Conservation (phyloP, 225 moss, liverwort and hornwort genomes). For the Pseudoscleropodium purum region DNA sequence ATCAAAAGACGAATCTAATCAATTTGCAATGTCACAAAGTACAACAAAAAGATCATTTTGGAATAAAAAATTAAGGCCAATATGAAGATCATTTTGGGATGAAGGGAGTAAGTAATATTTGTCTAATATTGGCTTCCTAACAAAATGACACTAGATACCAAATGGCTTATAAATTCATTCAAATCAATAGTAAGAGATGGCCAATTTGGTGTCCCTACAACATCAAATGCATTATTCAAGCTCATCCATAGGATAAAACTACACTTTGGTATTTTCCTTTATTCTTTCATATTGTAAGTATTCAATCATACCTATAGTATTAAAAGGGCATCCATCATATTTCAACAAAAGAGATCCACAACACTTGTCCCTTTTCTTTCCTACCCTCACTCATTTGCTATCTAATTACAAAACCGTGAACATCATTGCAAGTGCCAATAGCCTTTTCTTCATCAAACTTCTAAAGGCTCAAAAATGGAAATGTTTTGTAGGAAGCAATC, state of each 20-base stretch:
- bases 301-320: background rate
- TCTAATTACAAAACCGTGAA: background rate
- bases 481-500: fast-evolving
- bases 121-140: background rate
- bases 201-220: background rate
- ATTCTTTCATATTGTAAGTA: background rate
- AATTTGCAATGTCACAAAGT: too few species aligned
- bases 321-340: background rate
- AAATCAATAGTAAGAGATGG: background rate
- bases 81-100: too few species aligned
- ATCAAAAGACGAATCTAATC: too few species aligned
- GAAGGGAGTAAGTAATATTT: background rate
- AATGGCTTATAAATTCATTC: background rate
- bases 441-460: background rate
- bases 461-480: background rate
- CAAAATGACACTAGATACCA: background rate
- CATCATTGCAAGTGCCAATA: background rate
- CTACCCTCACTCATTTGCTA: background rate
- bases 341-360: background rate
- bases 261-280: background rate
- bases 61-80: too few species aligned
- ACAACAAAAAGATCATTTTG: too few species aligned
- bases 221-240: background rate
- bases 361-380: background rate
- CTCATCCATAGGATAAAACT: background rate